A percentile compares a stretch with the other conserved stretches of the same genome.
Conservation (phyloP, 2,329 filamentous ascomycete species). For the Ophidiomyces ophidiicola region DNA sequence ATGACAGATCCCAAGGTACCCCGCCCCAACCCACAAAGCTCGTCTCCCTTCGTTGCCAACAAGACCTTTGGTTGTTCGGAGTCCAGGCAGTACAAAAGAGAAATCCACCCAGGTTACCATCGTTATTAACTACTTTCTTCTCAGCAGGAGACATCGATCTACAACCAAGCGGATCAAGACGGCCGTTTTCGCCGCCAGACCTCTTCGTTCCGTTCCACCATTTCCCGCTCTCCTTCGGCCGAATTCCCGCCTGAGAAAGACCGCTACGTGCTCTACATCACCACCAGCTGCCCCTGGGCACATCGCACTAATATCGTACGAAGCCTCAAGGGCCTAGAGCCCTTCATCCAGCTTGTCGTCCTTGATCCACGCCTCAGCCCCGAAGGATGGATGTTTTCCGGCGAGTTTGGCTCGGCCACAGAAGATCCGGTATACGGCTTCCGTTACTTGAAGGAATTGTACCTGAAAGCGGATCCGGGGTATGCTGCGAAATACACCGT, state of each 20-base stretch:
- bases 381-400: slow-evolving; percentile 64
- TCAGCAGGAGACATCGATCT: not conserved
- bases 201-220: slow-evolving; percentile 44
- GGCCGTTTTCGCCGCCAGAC: slow-evolving; percentile 44
- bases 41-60: too few relatives aligned
- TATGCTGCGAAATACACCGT: slow-evolving; percentile 71
- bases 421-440: slow-evolving; percentile 61
- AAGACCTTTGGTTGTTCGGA: not conserved
- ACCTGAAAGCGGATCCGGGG: slow-evolving; percentile 55
- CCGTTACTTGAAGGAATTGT: slow-evolving; percentile 59
- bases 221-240: slow-evolving; percentile 42
- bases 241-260: slow-evolving; percentile 47
- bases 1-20: too few relatives aligned
- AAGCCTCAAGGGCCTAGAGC: slow-evolving; percentile 40
- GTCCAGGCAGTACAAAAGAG: slow-evolving; percentile 2
- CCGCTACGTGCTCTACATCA: slow-evolving; percentile 51
- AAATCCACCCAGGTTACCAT: not conserved
- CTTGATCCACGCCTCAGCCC: slow-evolving; percentile 29
- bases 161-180: slow-evolving; percentile 22
- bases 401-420: slow-evolving; percentile 42
- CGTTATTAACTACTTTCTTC: not conserved
- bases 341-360: slow-evolving; percentile 38
- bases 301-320: slow-evolving; percentile 40
- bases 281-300: slow-evolving; percentile 53
- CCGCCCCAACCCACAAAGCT: too few relatives aligned